Evolutionary conservation across 495 filamentous ascomycete genomes (phyloP).

Genomic region (Neurospora africana): DNA sequence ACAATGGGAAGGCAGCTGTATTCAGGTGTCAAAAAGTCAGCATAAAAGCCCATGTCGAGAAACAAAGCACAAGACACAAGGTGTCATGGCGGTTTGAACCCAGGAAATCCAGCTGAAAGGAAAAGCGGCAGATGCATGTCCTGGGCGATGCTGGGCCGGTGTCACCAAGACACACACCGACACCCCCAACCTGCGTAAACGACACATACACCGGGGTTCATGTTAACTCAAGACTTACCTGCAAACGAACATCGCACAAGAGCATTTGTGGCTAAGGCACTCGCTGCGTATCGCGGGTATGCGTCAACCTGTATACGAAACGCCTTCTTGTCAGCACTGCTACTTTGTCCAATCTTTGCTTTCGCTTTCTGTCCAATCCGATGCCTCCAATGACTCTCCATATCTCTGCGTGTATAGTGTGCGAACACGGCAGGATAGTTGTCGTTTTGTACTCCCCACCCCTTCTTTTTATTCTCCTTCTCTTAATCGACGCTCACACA

Average conservation of each 20-base stretch:
- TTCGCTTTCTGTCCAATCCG: slow-evolving; percentile 15
- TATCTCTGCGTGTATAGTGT: background rate
- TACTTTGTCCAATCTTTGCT: background rate
- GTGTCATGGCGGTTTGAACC: slow-evolving; percentile 19
- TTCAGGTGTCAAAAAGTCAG: slow-evolving; percentile 8
- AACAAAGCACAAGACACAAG: slow-evolving; percentile 38
- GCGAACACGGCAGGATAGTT: background rate
- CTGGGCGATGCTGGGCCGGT: background rate
- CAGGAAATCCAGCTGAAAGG: slow-evolving; percentile 41
- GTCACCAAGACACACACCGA: background rate
- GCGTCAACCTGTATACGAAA: slow-evolving; percentile 53
- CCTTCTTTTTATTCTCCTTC: background rate
- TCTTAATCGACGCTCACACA: background rate
- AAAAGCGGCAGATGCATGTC: slow-evolving; percentile 23
- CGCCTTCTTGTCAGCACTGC: slow-evolving; percentile 17
- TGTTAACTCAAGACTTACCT: slow-evolving; percentile 47
- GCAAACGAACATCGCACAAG: slow-evolving; percentile 77
- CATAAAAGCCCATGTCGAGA: background rate
- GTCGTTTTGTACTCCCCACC: background rate
- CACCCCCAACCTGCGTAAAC: background rate
- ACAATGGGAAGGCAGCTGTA: slow-evolving; percentile 40
- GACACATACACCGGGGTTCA: background rate
- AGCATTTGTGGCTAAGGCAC: slow-evolving; percentile 78
- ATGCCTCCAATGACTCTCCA: background rate
- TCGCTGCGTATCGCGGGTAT: slow-evolving; percentile 85